Evolutionary conservation across 148 eudicot genomes (phyloP), one percentile per base, ranked within the genome.

Genomic region (Rhododendron molle): DNA sequence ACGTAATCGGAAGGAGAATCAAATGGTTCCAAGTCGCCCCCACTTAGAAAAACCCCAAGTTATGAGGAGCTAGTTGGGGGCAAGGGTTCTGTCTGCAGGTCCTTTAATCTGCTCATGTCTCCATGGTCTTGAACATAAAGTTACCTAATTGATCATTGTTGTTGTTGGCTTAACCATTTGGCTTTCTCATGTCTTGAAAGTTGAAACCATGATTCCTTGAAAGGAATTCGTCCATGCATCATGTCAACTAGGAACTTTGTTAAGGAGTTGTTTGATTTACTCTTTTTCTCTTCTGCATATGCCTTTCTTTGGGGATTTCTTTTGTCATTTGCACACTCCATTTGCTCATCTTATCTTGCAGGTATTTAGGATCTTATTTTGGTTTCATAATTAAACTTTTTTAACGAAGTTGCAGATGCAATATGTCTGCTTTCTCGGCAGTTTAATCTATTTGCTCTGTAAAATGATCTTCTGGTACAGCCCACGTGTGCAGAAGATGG

Each of bases 391-490:
- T 34, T 73, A 15, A 73, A 36, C 13, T 36, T 16, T 15, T 72
- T 73, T 16, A 13, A 36, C 23, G 7, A 73, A 73, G 44, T 73
- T 73, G 46, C 78, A 16, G 78, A 34, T 73, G 76, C 78, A 34
- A 18, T 73, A 34, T 73, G 46, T 73, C 36, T 16, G 11, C n/a
- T 73, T 67, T 34, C 2, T 73, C 1, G 0, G 44, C 11, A 34
- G 44, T 71, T 73, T 73, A 73, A 73, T 73, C 38, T 34, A 14
- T 32, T 34, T 73, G 32, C 20, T 26, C 15, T 69, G 34, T 69
- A 85, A 67, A 82, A 84, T 81, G 88, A 85, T 30, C 60, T 47
- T 87, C 88, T 85, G 80, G 30, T 69, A 36, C 90, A 89, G 82
- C 80, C 32, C 54, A 20, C 74, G 18, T 74, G 81, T 86, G 77